Percentiles rank a stretch among this genome's conserved stretches.
phyloP scores from a whole-genome alignment of 495 filamentous ascomycete species.

The Penicillium salamii region DNA sequence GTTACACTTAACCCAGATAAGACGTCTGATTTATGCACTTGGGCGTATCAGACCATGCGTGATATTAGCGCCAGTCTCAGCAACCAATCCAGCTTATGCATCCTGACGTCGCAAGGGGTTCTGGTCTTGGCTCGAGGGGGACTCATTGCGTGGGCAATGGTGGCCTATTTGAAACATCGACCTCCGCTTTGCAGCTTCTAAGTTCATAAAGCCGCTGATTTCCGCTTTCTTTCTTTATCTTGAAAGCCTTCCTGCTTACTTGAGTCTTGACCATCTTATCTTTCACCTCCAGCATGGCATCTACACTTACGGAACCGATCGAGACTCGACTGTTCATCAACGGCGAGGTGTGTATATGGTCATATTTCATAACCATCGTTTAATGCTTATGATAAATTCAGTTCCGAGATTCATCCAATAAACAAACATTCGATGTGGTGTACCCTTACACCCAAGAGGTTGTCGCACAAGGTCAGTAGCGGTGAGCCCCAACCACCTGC shows the following conservation, averaged over 20 bases:
- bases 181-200: neutral
- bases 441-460: constrained; percentile 45
- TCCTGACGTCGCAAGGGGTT: neutral
- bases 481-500: neutral
- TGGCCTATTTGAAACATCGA: neutral
- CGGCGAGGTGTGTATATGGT: constrained; percentile 33
- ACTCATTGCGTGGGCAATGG: too few relatives aligned
- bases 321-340: constrained; percentile 49
- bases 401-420: constrained; percentile 45
- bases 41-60: too few relatives aligned
- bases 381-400: constrained; percentile 18
- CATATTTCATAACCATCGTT: too few relatives aligned
- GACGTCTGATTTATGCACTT: neutral
- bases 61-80: neutral
- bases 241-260: too few relatives aligned
- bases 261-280: neutral
- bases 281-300: constrained; percentile 13
- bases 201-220: neutral
- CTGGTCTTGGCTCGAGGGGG: neutral
- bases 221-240: neutral
- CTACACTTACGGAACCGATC: constrained; percentile 13
- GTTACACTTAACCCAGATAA: neutral
- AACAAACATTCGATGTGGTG: constrained; percentile 42
- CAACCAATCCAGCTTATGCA: neutral
- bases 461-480: constrained; percentile 36